Percentiles rank a stretch among this genome's conserved stretches.
Conservation (phyloP, 2,329 filamentous ascomycete species). For the Fusarium nodosum region DNA sequence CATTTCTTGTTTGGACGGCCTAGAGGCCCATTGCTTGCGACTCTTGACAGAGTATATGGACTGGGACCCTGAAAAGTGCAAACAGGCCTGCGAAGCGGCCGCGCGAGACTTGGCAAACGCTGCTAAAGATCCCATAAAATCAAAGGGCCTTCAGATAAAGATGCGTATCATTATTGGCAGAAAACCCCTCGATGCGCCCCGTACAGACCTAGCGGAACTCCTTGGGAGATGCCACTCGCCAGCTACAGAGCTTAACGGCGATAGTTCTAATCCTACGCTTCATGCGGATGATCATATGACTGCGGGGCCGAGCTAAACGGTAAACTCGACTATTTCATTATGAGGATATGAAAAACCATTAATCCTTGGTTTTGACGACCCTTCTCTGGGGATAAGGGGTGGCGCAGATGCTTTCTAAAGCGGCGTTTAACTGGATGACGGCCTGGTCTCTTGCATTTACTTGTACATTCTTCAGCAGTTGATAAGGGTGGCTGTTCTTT, state of each 20-base stretch:
- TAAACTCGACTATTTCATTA: conserved; percentile 2
- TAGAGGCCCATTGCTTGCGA: conserved; percentile 64
- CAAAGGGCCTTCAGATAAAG: conserved; percentile 61
- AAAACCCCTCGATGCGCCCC: conserved; percentile 59
- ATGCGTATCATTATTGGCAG: conserved; percentile 64
- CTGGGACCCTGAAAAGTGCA: conserved; percentile 65
- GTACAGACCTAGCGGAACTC: conserved; percentile 38
- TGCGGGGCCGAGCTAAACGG: conserved; percentile 9
- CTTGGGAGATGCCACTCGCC: conserved; percentile 39
- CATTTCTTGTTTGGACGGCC: conserved; percentile 63
- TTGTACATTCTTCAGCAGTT: conserved; percentile 44
- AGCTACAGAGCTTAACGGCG: conserved; percentile 36
- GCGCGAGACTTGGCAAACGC: conserved; percentile 64
- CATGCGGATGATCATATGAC: conserved; percentile 37
- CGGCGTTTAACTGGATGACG: conserved; percentile 45
- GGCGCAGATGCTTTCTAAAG: conserved; percentile 42
- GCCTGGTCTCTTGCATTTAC: conserved; percentile 23
- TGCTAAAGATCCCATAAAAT: conserved; percentile 61
- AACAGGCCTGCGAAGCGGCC: conserved; percentile 61
- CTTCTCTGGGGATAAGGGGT: conserved; percentile 28
- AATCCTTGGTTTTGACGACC: conserved; percentile 8
- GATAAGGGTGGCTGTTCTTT: conserved; percentile 33
- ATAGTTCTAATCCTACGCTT: conserved; percentile 46
- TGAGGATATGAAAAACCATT: conserved; percentile 17
- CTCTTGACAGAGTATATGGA: conserved; percentile 66